Percentiles rank a stretch among this genome's conserved stretches.
phyloP scores from a whole-genome alignment of 2,329 filamentous ascomycete genomes.

The Aspergillus sp. region DNA sequence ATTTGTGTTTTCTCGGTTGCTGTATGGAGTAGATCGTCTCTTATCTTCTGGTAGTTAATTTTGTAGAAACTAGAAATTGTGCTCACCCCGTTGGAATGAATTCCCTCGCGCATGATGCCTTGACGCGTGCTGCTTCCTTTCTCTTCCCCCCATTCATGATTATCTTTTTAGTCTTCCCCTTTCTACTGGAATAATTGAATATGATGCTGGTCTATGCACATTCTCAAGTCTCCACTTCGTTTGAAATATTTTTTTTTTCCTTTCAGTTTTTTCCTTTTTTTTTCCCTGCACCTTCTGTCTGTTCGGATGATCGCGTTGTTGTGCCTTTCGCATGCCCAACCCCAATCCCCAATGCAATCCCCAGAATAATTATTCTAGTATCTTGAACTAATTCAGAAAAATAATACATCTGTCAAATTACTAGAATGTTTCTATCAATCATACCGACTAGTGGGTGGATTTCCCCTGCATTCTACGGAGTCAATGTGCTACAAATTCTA shows the following conservation, averaged over 20 bases:
- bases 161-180: neutral
- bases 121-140: neutral
- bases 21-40: neutral
- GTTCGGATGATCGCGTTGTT: neutral
- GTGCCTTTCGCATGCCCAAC: neutral
- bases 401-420: neutral
- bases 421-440: neutral
- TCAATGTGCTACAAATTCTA: too few relatives aligned
- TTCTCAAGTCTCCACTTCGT: neutral
- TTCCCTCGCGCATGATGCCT: neutral
- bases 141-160: neutral
- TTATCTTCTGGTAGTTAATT: neutral
- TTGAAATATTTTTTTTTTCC: conserved; percentile 4
- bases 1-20: neutral
- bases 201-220: neutral
- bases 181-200: neutral
- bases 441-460: neutral
- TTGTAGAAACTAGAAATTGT: neutral
- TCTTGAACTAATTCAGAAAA: neutral
- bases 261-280: neutral
- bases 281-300: neutral
- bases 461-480: too few relatives aligned
- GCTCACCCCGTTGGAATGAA: neutral
- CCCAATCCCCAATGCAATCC: neutral
- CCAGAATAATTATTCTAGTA: neutral